Base-by-base conservation (phyloP, 208 protist species). In the Strigomonas galati region DNA sequence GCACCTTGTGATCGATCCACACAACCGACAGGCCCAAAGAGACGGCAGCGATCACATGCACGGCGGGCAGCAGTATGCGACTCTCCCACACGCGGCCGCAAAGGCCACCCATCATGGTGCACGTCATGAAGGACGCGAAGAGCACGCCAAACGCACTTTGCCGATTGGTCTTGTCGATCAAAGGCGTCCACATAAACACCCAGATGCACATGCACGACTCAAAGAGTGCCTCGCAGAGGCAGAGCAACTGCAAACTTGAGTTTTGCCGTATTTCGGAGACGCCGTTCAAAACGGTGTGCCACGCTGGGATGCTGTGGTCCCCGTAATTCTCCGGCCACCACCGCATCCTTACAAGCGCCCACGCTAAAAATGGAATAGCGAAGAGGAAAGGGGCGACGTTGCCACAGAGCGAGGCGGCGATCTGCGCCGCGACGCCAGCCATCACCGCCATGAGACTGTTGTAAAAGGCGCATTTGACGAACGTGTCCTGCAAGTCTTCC, bases 261-360 rank as follows among this genome's bases (percentile, higher is more conserved):
- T 15, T 44, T 1, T 30, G 4, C 2, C 32, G 31, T 7, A 79
- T 49, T 19, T 28, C 53, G n/a, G 26, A 1, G 24, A 51, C 57
- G 28, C 61, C 82, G 15, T 32, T 14, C 12, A 21, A 30, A 24
- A 87, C 77, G 23, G 63, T 65, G 3, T 23, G 0, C 6, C 12
- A 6, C 4, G 80, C 19, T 17, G 32, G 12, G 12, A 63, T 52
- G 3, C 2, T 64, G 15, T 31, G 14, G 46, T 88, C 56, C 19
- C 91, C 92, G 71, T 90, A 96, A 66, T 96, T 96, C 55, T 96
- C 91, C 7, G 17, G 28, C 92, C 91, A 97, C 12, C 48, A 57
- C 12, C 32, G 19, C 23, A 74, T 48, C 4, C 82, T 43, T 2
- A 83, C 14, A 0, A 78, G 37, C 40, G 64, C 59, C 10, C 76